Evolutionary conservation across 2,329 filamentous ascomycete genomes (phyloP).

Genomic region (Fusarium redolens): DNA sequence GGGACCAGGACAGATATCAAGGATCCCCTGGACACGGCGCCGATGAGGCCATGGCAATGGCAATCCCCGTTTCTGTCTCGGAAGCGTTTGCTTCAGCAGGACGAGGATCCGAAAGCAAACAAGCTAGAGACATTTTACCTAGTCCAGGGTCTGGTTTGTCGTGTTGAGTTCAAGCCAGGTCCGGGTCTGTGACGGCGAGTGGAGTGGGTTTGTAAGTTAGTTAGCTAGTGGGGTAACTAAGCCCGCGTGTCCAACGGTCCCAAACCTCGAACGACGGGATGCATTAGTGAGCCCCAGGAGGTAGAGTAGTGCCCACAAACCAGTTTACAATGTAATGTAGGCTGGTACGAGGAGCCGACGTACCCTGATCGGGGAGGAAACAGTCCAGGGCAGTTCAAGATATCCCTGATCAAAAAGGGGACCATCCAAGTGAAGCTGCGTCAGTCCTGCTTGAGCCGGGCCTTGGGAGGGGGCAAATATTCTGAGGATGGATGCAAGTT

Average conservation of each 20-base stretch:
- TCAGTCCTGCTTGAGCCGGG: not conserved
- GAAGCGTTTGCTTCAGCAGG: conserved; percentile 34
- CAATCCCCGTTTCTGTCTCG: conserved; percentile 36
- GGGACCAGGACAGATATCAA: conserved; percentile 18
- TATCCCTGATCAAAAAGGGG: not conserved
- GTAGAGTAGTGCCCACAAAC: conserved; percentile 11
- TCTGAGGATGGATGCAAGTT: conserved; percentile 12
- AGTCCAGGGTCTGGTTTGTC: conserved; percentile 36
- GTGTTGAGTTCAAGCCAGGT: conserved; percentile 37
- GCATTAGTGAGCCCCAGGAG: conserved; percentile 8
- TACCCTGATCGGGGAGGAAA: conserved; percentile 21
- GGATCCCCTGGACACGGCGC: conserved; percentile 23
- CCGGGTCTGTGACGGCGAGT: conserved; percentile 36
- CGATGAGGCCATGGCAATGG: conserved; percentile 33
- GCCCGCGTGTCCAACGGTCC: conserved; percentile 26
- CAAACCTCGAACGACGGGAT: conserved; percentile 38
- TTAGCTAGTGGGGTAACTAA: conserved; percentile 26
- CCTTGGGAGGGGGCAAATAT: conserved; percentile 7
- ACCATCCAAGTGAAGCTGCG: not conserved
- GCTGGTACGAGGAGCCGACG: conserved; percentile 42
- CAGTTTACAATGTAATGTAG: conserved; percentile 4
- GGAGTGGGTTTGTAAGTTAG: conserved; percentile 34
- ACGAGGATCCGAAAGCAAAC: conserved; percentile 33
- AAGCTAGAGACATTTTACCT: conserved; percentile 36
- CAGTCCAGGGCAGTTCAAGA: conserved; percentile 1